Conservation (phyloP, 805 yeast genomes). For the Starmerella apicola region DNA sequence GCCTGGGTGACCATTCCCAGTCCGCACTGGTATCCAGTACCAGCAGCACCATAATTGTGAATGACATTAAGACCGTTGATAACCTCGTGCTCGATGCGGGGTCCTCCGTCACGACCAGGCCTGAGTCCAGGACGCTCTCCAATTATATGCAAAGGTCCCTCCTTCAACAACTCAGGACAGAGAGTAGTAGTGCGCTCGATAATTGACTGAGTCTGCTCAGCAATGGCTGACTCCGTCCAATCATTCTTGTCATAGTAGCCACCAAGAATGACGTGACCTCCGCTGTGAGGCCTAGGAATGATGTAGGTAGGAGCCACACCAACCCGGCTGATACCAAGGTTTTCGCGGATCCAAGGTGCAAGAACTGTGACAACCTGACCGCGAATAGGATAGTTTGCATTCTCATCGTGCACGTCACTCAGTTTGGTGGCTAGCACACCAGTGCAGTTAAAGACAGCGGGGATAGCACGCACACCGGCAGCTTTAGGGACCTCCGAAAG, state of each 20-base stretch:
- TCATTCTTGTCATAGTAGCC: constrained; percentile 57
- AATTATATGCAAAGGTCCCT: constrained; percentile 37
- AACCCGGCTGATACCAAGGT: constrained; percentile 25
- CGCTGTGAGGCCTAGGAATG: constrained; percentile 58
- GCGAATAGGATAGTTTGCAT: constrained; percentile 52
- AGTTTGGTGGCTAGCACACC: constrained; percentile 57
- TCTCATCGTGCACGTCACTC: constrained; percentile 52
- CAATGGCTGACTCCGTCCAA: constrained; percentile 49
- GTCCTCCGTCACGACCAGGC: constrained; percentile 68
- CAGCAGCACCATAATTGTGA: constrained; percentile 70
- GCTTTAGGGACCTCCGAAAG: constrained; percentile 39
- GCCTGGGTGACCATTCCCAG: constrained; percentile 47
- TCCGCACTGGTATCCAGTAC: constrained; percentile 67
- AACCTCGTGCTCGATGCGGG: constrained; percentile 48
- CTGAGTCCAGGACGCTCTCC: constrained; percentile 64
- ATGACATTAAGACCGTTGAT: constrained; percentile 35
- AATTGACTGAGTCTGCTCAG: constrained; percentile 48
- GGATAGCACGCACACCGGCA: constrained; percentile 23
- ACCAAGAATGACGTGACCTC: constrained; percentile 59
- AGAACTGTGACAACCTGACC: constrained; percentile 68
- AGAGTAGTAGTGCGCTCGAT: constrained; percentile 44
- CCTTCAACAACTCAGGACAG: constrained; percentile 32
- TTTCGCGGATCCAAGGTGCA: constrained; percentile 56
- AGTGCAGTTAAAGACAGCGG: constrained; percentile 58
- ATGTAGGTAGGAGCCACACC: constrained; percentile 42